Evolutionary conservation across 2,329 filamentous ascomycete genomes (phyloP).

Genomic region (Lasiodiplodia sp.): DNA sequence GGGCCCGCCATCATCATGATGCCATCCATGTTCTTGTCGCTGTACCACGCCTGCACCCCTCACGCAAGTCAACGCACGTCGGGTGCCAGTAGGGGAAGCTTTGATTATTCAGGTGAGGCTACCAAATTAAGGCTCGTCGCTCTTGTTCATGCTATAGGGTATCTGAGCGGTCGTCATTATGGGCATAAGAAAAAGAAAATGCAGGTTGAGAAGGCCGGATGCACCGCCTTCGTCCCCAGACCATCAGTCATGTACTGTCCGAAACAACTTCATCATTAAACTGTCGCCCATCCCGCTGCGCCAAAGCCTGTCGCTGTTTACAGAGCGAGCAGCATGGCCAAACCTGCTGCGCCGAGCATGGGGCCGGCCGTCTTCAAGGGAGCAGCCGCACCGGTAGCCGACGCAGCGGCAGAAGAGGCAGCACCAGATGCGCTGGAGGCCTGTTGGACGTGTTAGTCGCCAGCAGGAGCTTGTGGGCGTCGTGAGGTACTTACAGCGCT

Average conservation of each 20-base stretch:
- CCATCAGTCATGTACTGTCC: conserved; percentile 7
- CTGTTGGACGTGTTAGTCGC: not conserved
- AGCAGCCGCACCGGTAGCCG: conserved; percentile 35
- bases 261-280: conserved; percentile 7
- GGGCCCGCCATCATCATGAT: conserved; percentile 13
- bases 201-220: not conserved
- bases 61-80: not conserved
- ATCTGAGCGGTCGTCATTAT: conserved; percentile 8
- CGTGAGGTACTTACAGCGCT: conserved; percentile 19
- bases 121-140: conserved; percentile 13
- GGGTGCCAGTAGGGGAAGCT: not conserved
- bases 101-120: conserved; percentile 10
- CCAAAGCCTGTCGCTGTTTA: conserved; percentile 36
- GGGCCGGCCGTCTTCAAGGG: conserved; percentile 46
- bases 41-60: not conserved
- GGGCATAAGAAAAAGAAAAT: conserved; percentile 14
- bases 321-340: conserved; percentile 47
- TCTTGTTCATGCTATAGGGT: conserved; percentile 14
- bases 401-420: conserved; percentile 26
- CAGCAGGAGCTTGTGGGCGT: not conserved
- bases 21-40: conserved; percentile 2
- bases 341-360: conserved; percentile 45
- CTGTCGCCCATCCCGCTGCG: conserved; percentile 9
- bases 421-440: conserved; percentile 34
- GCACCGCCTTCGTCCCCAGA: not conserved